A percentile compares a stretch with the other conserved stretches of the same genome.
phyloP scores from a whole-genome alignment of 257 asterid genomes.

The Sherardia arvensis region DNA sequence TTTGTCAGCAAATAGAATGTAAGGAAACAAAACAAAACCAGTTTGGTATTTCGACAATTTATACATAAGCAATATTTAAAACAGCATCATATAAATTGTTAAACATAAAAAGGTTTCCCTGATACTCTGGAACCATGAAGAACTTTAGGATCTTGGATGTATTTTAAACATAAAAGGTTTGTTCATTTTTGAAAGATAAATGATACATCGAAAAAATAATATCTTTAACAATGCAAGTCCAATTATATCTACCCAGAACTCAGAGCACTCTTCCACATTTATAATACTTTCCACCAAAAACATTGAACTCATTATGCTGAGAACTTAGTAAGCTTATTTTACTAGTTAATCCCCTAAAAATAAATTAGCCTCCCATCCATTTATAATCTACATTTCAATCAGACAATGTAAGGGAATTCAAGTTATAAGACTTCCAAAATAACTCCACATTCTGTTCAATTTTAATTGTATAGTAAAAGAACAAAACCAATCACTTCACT shows the following conservation, averaged over 20 bases:
- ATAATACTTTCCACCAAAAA: not conserved
- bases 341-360: not conserved
- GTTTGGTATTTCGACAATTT: not conserved
- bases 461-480: not conserved
- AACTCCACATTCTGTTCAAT: not conserved
- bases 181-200: no score
- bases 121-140: not conserved
- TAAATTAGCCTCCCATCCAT: not conserved
- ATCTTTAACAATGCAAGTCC: not conserved
- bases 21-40: slow-evolving; percentile 1
- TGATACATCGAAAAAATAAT: no score
- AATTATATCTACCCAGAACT: not conserved
- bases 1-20: slow-evolving; percentile 2
- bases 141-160: not conserved
- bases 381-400: not conserved
- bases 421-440: not conserved
- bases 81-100: not conserved
- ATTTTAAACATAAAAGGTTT: no score
- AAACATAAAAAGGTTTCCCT: not conserved
- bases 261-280: not conserved
- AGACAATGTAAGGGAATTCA: not conserved
- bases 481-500: not conserved
- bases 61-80: not conserved
- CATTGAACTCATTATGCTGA: not conserved
- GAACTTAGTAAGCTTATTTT: not conserved